Conservation (phyloP, 2,329 filamentous ascomycete genomes). For the Albophoma yamanashiensis region DNA sequence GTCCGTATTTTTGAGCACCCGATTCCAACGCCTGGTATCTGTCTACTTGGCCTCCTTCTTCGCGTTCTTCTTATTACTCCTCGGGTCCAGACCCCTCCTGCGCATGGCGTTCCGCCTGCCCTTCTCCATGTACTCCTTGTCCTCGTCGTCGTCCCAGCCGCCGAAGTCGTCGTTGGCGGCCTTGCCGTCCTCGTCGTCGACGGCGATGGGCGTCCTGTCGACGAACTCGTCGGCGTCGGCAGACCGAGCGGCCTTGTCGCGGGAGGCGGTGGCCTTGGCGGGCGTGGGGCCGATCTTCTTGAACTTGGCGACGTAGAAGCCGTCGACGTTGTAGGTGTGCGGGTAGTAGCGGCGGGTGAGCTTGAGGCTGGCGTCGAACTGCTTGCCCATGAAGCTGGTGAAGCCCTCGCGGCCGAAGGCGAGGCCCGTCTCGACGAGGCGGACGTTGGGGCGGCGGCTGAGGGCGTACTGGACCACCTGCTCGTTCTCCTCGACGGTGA, state of each 20-base stretch:
- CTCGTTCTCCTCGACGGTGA: conserved; percentile 86
- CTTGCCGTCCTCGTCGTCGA: conserved; percentile 34
- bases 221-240: conserved; percentile 34
- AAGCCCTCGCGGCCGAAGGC: conserved; percentile 90
- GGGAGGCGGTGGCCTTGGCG: conserved; percentile 27
- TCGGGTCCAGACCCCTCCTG: conserved; percentile 63
- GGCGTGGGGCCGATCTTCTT: conserved; percentile 81
- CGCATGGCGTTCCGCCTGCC: conserved; percentile 66
- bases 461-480: conserved; percentile 89
- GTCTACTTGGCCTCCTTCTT: conserved; percentile 9
- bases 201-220: conserved; percentile 59
- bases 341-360: conserved; percentile 81
- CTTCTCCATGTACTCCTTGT: conserved; percentile 59
- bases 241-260: conserved; percentile 19
- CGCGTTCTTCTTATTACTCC: conserved; percentile 32
- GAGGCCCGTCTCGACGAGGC: conserved; percentile 82
- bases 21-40: neutral
- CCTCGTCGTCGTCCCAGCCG: conserved; percentile 65
- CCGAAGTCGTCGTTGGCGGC: conserved; percentile 48
- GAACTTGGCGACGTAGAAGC: conserved; percentile 97
- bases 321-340: conserved; percentile 89
- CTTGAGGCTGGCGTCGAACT: conserved; percentile 76
- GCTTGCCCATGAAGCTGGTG: conserved; percentile 81
- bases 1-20: neutral
- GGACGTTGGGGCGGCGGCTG: conserved; percentile 83